Evolutionary conservation across 305 asterid species (phyloP), one percentile per base, ranked within the genome.

Genomic region (Lippia alba): DNA sequence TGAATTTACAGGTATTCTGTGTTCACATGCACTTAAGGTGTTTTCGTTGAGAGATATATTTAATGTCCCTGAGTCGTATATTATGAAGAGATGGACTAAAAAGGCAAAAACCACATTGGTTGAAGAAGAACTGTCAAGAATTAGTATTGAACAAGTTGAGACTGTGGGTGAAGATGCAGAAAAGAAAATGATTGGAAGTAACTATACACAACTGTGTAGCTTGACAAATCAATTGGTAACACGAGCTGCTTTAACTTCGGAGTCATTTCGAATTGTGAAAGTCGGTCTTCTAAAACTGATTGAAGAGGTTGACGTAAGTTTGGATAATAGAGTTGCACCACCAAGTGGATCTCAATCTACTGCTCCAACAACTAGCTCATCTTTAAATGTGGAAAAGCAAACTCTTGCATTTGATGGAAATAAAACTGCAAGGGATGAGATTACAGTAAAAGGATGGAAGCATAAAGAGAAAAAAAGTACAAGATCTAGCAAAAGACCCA

Each of bases 201-300:
- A 44, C 0, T 59, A 59, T 5, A 48, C 4, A 33, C 40, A 70
- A 4, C 9, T 59, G 11, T 16, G 67, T 61, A 41, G 51, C 0
- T 24, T 59, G 44, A 15, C 10, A 33, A 70, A 60, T 34, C 61
- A 70, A 12, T 14, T 59, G 14, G 61, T 17, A 0, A 59, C 61
- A 48, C 15, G 44, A 5, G 74, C 60, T 11, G 51, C 51, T 33
- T 16, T 46, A 20, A 48, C 24, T 0, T 4, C 0, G 4, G 61
- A 70, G 0, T 46, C 67, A 12, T 24, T 24, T 24, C 30, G 3
- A 11, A 8, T 18, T 48, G 24, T 39, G 4, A 70, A 18, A 33
- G 40, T 5, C 1, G 3, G 4, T 46, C 12, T 32, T 17, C 14
- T 30, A 69, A 41, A 14, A 54, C n/a, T 33, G 36, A 16, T 6